Conservation (phyloP, 306 rosid genomes). For the Fagus crenata region DNA sequence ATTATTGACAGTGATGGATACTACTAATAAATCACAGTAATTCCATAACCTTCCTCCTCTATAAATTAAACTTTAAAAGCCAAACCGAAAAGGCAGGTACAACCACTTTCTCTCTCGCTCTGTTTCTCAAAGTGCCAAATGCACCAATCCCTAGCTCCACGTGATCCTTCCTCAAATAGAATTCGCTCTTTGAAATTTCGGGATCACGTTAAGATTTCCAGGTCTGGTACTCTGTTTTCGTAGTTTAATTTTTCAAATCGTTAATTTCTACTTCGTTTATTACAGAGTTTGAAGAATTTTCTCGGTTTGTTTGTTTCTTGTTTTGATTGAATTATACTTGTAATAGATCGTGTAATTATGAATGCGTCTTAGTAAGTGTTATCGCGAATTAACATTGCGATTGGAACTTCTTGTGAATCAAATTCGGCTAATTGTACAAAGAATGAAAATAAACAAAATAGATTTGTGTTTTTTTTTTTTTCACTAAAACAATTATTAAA, state of each 20-base stretch:
- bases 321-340: conserved; percentile 3
- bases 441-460: neutral
- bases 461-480: neutral
- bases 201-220: neutral
- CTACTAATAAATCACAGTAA: too few relatives aligned
- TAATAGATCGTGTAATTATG: neutral
- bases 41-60: too few relatives aligned
- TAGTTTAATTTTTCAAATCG: neutral
- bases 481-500: neutral
- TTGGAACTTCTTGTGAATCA: neutral
- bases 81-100: neutral
- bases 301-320: neutral
- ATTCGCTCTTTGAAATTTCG: too few relatives aligned
- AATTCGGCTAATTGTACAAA: neutral
- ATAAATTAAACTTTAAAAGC: too few relatives aligned
- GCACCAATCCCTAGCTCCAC: neutral
- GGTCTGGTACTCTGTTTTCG: neutral
- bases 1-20: too few relatives aligned
- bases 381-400: neutral
- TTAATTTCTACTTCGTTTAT: neutral
- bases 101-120: neutral
- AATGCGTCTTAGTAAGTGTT: too few relatives aligned
- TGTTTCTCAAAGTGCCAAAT: neutral
- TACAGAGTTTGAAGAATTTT: neutral
- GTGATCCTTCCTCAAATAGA: neutral